Base-by-base conservation (phyloP, 768 basidiomycete species). In the Tylopilus cervinicoccineus region DNA sequence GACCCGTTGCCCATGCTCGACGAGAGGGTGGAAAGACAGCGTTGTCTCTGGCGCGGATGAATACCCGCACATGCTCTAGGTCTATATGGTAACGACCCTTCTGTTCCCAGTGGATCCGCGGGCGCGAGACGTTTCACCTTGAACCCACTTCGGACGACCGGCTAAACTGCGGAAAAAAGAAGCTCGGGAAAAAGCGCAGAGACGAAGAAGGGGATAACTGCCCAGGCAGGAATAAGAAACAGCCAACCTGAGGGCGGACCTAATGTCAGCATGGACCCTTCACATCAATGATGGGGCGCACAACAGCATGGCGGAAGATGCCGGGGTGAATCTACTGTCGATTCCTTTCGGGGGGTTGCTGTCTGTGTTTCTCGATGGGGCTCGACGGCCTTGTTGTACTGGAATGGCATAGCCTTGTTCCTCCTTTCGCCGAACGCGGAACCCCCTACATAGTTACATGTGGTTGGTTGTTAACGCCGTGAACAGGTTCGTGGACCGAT, bases 51-150 rank as follows among this genome's bases (percentile, higher is more conserved):
- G 43, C 47, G 43, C 47, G 50, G 38, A 50, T 53, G 47, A 53
- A 41, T 29, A 37, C n/a, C 13, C 26, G 47, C 46, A 28, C 45
- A 52, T 40, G 45, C 39, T 20, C 33, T 52, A 3, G 43, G 46
- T 27, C 31, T 43, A 26, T 63, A 57, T 60, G 61, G 57, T 45
- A 59, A 52, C 42, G 19, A 45, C 24, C 41, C 54, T 49, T 50
- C 46, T 45, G 43, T 43, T 42, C 49, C 46, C 13, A 40, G 38
- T 47, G 58, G 67, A 57, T 55, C 65, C 62, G 54, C 65, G 58
- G 52, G 45, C 42, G 56, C 60, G 45, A n/a, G n/a, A 47, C 48
- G 54, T 53, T 59, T 63, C 55, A 53, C 24, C 48, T 24, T 51
- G 27, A 39, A 43, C 38, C 17, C 26, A 31, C 33, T 38, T 51